A percentile compares a stretch with the other conserved stretches of the same genome.
Evolutionary conservation across 2,329 filamentous ascomycete species (phyloP).

Genomic region (Sclerotinia subarctica): DNA sequence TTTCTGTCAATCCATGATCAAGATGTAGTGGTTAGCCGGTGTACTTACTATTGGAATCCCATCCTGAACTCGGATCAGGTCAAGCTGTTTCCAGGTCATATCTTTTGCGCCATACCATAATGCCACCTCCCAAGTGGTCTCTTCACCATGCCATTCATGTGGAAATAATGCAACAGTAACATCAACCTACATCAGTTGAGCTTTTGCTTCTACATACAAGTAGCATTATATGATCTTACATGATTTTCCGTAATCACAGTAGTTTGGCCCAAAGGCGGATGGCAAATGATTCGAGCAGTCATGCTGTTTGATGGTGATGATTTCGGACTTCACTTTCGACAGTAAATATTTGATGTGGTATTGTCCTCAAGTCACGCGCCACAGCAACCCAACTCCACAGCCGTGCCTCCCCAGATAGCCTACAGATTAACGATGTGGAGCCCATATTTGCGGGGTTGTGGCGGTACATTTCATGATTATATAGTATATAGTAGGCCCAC

Average conservation of each 20-base stretch:
- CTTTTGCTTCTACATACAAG: not conserved
- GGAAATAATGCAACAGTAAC: conserved; percentile 12
- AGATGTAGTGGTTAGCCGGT: no score
- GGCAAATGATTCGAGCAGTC: not conserved
- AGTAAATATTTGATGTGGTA: not conserved
- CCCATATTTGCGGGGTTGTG: not conserved
- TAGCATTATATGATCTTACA: not conserved
- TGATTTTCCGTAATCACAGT: not conserved
- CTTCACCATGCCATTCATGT: not conserved
- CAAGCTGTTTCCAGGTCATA: conserved; percentile 11
- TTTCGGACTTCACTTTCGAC: not conserved
- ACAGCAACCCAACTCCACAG: not conserved
- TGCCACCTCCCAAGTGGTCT: conserved; percentile 12
- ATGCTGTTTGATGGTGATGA: not conserved
- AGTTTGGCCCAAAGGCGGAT: conserved; percentile 12
- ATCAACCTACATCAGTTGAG: not conserved
- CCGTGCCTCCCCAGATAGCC: not conserved
- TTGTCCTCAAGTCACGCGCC: not conserved
- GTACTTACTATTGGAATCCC: not conserved
- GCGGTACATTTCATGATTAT: not conserved
- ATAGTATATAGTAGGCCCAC: no score
- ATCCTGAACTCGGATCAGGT: not conserved
- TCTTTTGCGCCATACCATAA: conserved; percentile 1
- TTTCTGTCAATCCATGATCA: not conserved
- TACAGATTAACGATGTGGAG: not conserved